Base-by-base conservation (phyloP, 768 basidiomycete species). In the Austroboletus eburneus region DNA sequence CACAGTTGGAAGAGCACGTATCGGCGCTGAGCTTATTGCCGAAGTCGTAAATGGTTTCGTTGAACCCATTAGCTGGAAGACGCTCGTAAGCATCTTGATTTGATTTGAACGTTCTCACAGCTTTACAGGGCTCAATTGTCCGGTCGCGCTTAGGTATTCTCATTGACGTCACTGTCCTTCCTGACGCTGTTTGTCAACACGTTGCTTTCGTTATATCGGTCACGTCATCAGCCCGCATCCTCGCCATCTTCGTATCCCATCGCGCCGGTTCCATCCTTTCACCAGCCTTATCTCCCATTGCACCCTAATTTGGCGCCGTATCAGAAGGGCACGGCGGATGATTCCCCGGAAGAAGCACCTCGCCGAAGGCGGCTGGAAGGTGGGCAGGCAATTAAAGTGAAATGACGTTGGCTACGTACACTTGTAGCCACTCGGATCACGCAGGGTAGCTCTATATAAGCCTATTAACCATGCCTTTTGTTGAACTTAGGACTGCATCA, bases 51-150 rank as follows among this genome's bases (percentile, higher is more conserved):
- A 97, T 63, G 84, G 91, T 1, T 99, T 99, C 62, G 89, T 98
- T 13, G 95, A 99, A 62, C 87, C 88, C 40, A 94, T 99, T 68
- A 92, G 87, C 64, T 97, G 93, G 91, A 96, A 94, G 71, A 93
- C 93, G 12, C 70, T 97, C 66, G 95, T 91, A 52, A 67, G 87
- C 69, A 35, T 45, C 43, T 38, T 49, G 32, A 39, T 36, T 3
- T 38, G 58, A 43, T 39, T n/a, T n/a, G 36, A 41, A 44, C 33
- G 9, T 43, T 47, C 50, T 45, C 49, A 52, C 50, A 43, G 46
- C 42, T 46, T 42, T 50, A 44, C 41, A 48, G 17, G 49, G 59
- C 48, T 58, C 39, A 66, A 52, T 50, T 37, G 33, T 39, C 37
- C 16, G 52, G 27, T 33, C 30, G 38, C 25, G 22, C 22, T 48